A percentile compares a stretch with the other conserved stretches of the same genome.
Evolutionary conservation across 768 basidiomycete genomes (phyloP).

Genomic region (Agaricus subrufescens): DNA sequence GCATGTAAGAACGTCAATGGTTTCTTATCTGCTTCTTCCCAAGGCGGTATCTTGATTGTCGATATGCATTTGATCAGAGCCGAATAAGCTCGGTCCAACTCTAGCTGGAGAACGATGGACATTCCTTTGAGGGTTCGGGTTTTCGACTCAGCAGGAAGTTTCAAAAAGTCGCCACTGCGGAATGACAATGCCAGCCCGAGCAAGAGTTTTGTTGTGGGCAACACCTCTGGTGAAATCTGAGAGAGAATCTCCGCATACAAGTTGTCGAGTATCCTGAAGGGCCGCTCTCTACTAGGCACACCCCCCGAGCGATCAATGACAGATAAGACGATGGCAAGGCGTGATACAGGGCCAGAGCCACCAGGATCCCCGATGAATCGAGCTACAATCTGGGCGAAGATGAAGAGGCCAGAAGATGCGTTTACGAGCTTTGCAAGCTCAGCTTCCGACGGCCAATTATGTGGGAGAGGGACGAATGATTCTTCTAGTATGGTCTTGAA

Average conservation of each 20-base stretch:
- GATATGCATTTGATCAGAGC: background rate
- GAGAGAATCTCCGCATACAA: background rate
- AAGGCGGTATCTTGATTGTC: background rate
- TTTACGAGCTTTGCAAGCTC: too few species aligned
- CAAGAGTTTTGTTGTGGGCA: background rate
- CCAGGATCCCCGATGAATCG: too few species aligned
- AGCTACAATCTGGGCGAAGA: too few species aligned
- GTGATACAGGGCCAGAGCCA: too few species aligned
- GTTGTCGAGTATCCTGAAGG: background rate
- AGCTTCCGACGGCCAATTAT: too few species aligned
- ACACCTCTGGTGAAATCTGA: background rate
- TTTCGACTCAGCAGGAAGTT: too few species aligned
- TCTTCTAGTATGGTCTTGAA: too few species aligned
- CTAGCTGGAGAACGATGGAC: background rate
- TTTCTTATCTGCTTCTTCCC: background rate
- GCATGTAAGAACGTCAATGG: constrained; percentile 13
- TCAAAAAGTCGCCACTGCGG: background rate
- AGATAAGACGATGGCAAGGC: too few species aligned
- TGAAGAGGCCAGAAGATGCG: too few species aligned
- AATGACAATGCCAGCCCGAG: background rate
- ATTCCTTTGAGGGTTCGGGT: background rate
- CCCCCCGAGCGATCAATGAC: too few species aligned
- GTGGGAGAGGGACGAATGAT: too few species aligned
- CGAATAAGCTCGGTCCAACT: background rate
- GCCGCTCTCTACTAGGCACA: background rate